These are phyloP conservation scores for Heteromeles arbutifolia DNA, from an alignment of 306 rosid species.

Conservation along the genomic window DNA sequence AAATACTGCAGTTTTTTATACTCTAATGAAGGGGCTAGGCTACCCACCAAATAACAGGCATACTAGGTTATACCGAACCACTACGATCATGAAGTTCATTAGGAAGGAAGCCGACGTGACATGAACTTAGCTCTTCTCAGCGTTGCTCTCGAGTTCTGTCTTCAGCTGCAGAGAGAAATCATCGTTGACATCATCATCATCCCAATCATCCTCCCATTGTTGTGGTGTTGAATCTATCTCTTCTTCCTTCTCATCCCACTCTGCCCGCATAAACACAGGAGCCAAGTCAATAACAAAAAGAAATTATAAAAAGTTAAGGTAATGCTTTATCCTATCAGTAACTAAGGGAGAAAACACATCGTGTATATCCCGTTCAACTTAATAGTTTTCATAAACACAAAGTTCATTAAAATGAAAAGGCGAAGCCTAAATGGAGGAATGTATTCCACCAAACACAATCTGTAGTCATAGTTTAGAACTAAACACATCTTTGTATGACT, in stretches of 20 bases:
- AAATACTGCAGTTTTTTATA: neutral
- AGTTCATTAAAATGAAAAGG: neutral
- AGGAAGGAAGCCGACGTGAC: neutral
- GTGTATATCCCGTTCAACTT: too few species aligned
- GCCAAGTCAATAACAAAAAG: neutral
- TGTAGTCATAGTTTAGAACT: neutral
- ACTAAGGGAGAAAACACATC: neutral
- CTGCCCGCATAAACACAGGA: slow-evolving; percentile 19
- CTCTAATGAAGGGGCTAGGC: neutral
- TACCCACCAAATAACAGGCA: neutral
- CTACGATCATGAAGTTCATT: neutral
- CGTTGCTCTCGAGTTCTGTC: slow-evolving; percentile 61
- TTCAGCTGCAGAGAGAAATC: slow-evolving; percentile 76
- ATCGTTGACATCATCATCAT: slow-evolving; percentile 79
- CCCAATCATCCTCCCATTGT: slow-evolving; percentile 94
- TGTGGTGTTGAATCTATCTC: slow-evolving; percentile 62
- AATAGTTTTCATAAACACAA: neutral
- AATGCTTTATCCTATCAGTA: neutral
- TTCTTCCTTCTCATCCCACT: slow-evolving; percentile 68
- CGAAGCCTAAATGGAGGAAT: neutral
- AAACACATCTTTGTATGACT: neutral
- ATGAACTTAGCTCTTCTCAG: slow-evolving; percentile 28
- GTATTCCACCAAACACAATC: neutral
- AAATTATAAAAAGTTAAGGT: neutral
- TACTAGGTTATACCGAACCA: neutral